Evolutionary conservation across 2,329 filamentous ascomycete species (phyloP), one percentile per base, ranked within the genome.

Genomic region (Ophiostoma himal-ulmi): DNA sequence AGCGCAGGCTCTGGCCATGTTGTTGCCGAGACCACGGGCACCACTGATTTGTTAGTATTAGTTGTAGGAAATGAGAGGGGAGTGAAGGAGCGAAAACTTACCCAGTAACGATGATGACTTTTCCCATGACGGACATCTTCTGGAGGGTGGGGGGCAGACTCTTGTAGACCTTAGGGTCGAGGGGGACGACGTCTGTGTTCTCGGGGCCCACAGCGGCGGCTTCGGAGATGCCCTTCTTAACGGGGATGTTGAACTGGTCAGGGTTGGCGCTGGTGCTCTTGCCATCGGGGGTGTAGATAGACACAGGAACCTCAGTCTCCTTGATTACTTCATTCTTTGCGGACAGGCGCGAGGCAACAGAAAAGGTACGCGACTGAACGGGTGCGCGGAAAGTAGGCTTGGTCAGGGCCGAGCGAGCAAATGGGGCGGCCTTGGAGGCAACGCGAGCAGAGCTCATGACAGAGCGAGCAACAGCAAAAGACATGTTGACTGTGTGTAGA

Each of bases 1-100:
- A 67, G 89, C 88, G 74, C 91, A 89, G 70, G 90, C 91, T 72
- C 89, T 87, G 67, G 91, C 90, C 89, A 93, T 93, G 82, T 90
- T 85, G 84, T 91, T 91, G 68, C 91, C 91, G 6, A 94, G 83
- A 77, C 91, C 91, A 75, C 91, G 89, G 73, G 90, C 91, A 78
- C 89, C 91, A 77, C 90, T 90, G 72, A 66, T 41, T 22, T 70
- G 75, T 82, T 73, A 81, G 76, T 60, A 20, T n/a, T 13, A 5
- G 48, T 48, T 67, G n/a, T 5, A 60, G 3, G 26, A 14, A 17
- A 14, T 7, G 6, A 54, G 20, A 26, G 20, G 20, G 8, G 52
- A 2, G 17, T 1, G n/a, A 54, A 22, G 11, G 14, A 14, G 7
- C 14, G 13, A 37, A 64, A 26, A 77, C 85, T 78, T 83, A 89